These are phyloP conservation scores for Puccinia brachypodii DNA, from an alignment of 1,284 basidiomycete species.

Conservation along the genomic window DNA sequence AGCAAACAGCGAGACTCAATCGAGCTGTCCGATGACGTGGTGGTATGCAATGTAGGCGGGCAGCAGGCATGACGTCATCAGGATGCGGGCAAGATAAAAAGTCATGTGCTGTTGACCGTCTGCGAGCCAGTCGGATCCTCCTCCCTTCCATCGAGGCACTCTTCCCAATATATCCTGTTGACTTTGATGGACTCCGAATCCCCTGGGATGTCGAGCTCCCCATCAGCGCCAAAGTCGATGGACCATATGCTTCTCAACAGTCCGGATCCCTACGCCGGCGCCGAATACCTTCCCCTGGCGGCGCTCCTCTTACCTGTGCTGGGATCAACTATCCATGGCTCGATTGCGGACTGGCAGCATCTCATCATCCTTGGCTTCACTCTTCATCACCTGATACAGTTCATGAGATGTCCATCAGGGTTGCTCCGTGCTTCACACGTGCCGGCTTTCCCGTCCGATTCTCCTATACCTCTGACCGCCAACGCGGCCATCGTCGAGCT, in stretches of 20 bases:
- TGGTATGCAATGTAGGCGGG: no score
- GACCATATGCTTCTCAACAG: background rate
- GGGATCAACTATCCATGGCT: constrained; percentile 22
- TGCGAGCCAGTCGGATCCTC: no score
- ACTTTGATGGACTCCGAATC: background rate
- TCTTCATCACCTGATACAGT: constrained; percentile 18
- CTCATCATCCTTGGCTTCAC: constrained; percentile 21
- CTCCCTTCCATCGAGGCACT: no score
- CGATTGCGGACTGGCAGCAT: constrained; percentile 20
- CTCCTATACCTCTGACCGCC: background rate
- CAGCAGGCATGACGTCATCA: no score
- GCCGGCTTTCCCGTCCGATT: background rate
- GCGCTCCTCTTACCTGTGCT: background rate
- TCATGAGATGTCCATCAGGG: constrained; percentile 27
- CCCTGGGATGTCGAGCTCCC: background rate
- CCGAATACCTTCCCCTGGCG: constrained; percentile 22
- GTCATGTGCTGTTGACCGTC: no score
- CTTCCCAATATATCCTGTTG: no score
- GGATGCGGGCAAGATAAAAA: no score
- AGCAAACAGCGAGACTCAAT: no score
- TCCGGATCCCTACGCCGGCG: constrained; percentile 5
- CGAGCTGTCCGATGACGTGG: no score
- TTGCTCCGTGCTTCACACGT: constrained; percentile 3
- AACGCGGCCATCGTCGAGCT: constrained; percentile 2
- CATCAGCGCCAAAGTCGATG: background rate